Conservation (phyloP, 2,329 filamentous ascomycete species). For the Diaporthe aspalathi region DNA sequence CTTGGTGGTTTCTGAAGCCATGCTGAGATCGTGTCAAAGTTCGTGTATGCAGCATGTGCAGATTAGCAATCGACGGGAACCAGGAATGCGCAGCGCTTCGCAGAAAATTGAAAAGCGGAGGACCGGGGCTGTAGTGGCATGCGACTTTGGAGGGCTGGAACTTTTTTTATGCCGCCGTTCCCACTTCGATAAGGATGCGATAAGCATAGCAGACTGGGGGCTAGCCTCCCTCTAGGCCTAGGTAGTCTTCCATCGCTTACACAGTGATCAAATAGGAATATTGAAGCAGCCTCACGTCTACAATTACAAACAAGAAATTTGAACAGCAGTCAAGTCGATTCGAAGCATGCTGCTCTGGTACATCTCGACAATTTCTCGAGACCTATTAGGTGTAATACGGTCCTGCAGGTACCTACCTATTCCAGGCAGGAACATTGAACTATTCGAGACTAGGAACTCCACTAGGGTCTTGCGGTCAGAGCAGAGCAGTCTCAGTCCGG, state of each 20-base stretch:
- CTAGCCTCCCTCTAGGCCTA: too few relatives aligned
- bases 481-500: not conserved
- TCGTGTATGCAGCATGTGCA: not conserved
- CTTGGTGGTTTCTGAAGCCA: conserved; percentile 49
- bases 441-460: not conserved
- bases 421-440: not conserved
- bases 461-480: not conserved
- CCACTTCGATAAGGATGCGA: conserved; percentile 36
- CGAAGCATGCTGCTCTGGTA: not conserved
- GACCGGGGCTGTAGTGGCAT: not conserved
- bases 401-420: not conserved
- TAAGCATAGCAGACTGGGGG: conserved; percentile 17
- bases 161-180: conserved; percentile 38
- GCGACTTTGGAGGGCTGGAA: conserved; percentile 27
- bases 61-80: not conserved
- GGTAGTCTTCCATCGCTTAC: not conserved
- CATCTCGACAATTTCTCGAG: not conserved
- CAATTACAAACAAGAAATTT: not conserved
- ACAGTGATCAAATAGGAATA: not conserved
- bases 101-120: not conserved
- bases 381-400: not conserved
- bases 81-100: not conserved
- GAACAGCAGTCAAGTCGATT: too few relatives aligned
- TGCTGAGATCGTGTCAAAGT: conserved; percentile 40
- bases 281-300: not conserved